A percentile compares a stretch with the other conserved stretches of the same genome.
Conservation (phyloP, 139 green algal genomes). For the Chlamydomonas applanata region DNA sequence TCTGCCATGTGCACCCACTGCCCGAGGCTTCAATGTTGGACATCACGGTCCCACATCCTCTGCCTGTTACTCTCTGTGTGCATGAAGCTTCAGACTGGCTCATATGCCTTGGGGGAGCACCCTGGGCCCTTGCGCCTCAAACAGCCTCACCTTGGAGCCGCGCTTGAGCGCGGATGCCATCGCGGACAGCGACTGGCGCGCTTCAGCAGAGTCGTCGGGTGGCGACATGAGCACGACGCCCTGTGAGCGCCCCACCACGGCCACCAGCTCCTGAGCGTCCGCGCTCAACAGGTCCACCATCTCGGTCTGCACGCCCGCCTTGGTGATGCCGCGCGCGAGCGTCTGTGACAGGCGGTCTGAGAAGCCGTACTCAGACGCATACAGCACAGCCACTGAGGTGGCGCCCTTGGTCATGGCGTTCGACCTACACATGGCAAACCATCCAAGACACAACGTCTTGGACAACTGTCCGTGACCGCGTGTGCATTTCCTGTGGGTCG, state of each 20-base stretch:
- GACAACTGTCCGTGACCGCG: no score
- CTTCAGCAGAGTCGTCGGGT: slow-evolving; percentile 49
- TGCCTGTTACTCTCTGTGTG: no score
- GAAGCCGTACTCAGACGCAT: slow-evolving; percentile 91
- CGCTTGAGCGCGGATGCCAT: slow-evolving; percentile 76
- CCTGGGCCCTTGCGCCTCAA: no score
- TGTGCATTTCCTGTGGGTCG: no score
- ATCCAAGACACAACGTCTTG: no score
- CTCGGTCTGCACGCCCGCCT: slow-evolving; percentile 80
- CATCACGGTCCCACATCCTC: background rate
- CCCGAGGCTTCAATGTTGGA: no score
- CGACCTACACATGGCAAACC: slow-evolving; percentile 46
- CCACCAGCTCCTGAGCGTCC: slow-evolving; percentile 61
- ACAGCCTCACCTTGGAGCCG: slow-evolving; percentile 81
- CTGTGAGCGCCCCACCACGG: slow-evolving; percentile 19
- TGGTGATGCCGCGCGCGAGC: slow-evolving; percentile 92
- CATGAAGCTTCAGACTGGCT: no score
- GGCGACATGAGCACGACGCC: slow-evolving; percentile 40
- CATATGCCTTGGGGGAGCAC: no score
- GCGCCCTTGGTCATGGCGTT: slow-evolving; percentile 58
- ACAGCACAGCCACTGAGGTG: slow-evolving; percentile 77
- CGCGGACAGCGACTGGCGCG: slow-evolving; percentile 57
- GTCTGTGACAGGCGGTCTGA: slow-evolving; percentile 89
- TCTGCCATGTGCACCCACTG: no score
- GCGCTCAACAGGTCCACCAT: slow-evolving; percentile 86